A percentile compares a stretch with the other conserved stretches of the same genome.
phyloP scores from a whole-genome alignment of 2,329 filamentous ascomycete genomes.

The Lachnellula cervina region DNA sequence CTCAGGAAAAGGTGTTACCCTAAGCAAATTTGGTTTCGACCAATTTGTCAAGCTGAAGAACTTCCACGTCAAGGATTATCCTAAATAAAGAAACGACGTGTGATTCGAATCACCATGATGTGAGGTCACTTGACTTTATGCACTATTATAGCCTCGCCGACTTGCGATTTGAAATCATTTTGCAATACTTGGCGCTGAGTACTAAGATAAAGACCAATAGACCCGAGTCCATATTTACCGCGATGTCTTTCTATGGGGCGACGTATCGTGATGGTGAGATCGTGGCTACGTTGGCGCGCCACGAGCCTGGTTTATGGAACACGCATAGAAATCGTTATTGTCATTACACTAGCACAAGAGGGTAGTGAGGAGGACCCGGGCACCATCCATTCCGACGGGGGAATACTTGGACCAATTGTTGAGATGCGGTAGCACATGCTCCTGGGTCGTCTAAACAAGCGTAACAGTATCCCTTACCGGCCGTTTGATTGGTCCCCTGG shows the following conservation, averaged over 20 bases:
- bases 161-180: not conserved
- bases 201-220: slow-evolving; percentile 8
- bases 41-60: slow-evolving; percentile 96
- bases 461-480: not conserved
- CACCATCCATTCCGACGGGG: not conserved
- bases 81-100: slow-evolving; percentile 38
- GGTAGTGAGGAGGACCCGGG: slow-evolving; percentile 3
- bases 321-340: slow-evolving; percentile 1
- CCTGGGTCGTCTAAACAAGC: not conserved
- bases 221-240: slow-evolving; percentile 1
- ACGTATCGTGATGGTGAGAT: slow-evolving; percentile 6
- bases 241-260: slow-evolving; percentile 1
- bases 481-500: slow-evolving; percentile 10
- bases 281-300: slow-evolving; percentile 6
- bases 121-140: not conserved
- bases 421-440: slow-evolving; percentile 2
- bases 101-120: not conserved
- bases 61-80: slow-evolving; percentile 83
- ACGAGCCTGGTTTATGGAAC: slow-evolving; percentile 6
- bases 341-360: slow-evolving; percentile 4
- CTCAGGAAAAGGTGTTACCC: slow-evolving; percentile 83
- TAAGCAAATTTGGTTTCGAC: slow-evolving; percentile 88
- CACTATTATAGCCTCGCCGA: not conserved
- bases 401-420: too few species aligned
- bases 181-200: not conserved